A percentile compares a stretch with the other conserved stretches of the same genome.
phyloP scores from a whole-genome alignment of 257 asterid genomes.

The Solanum ahanhuiri region DNA sequence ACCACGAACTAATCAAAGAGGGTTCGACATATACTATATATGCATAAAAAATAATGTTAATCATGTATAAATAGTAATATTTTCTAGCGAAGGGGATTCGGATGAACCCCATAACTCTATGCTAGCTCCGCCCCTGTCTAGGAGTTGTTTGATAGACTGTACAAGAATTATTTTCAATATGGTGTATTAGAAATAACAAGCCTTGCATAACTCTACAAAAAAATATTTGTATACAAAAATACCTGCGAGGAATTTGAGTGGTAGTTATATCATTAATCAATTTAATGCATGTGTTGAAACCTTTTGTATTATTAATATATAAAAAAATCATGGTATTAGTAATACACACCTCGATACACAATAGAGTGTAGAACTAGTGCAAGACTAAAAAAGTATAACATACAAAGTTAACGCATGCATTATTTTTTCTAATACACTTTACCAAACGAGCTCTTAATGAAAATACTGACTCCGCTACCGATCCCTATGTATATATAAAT shows the following conservation, averaged over 20 bases:
- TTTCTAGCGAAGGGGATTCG: no score
- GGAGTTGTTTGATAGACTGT: background rate
- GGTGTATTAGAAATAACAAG: background rate
- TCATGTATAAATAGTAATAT: no score
- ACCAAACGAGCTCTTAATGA: background rate
- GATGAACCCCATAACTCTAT: no score
- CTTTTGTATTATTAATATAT: no score
- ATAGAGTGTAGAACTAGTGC: background rate
- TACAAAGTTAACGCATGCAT: background rate
- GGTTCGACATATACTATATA: no score
- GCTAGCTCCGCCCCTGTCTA: no score
- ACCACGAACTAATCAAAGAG: no score
- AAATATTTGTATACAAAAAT: background rate
- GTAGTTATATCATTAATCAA: background rate
- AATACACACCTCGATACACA: background rate
- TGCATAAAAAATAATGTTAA: no score
- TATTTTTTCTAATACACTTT: background rate
- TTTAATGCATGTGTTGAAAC: background rate
- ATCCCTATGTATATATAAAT: background rate
- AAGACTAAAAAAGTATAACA: no score
- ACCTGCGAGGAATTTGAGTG: background rate
- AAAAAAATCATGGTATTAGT: background rate
- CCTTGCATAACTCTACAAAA: background rate
- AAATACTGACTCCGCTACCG: background rate
- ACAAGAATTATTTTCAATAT: no score